Evolutionary conservation across 176 grass and related monocot species (phyloP).

Genomic region (Phoenix dactylifera): DNA sequence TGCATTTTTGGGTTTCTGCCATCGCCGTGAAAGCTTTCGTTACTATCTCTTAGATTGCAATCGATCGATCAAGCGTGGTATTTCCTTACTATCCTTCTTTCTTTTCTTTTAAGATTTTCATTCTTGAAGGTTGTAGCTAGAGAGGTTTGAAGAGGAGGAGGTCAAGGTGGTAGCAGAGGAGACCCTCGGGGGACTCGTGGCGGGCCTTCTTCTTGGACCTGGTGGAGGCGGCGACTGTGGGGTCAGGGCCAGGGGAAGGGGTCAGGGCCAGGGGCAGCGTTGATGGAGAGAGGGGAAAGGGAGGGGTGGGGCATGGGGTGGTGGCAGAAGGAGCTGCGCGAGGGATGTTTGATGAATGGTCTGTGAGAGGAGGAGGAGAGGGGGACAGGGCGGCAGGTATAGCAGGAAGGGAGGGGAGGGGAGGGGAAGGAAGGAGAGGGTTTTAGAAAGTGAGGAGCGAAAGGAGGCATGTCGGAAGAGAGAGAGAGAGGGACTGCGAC

Average conservation of each 20-base stretch:
- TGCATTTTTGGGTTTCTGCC: no score
- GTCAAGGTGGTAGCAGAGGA: constrained; percentile 58
- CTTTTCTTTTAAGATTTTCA: no score
- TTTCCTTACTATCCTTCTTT: no score
- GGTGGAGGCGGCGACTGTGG: background rate
- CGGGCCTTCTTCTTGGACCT: constrained; percentile 18
- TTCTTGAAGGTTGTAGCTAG: no score
- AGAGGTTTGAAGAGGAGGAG: no score
- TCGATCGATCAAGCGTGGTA: no score
- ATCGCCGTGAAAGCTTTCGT: no score
- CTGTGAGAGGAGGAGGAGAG: constrained; percentile 10
- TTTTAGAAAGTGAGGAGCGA: background rate
- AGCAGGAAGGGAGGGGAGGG: constrained; percentile 18
- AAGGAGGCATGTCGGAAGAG: constrained; percentile 16
- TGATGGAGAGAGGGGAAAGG: constrained; percentile 2
- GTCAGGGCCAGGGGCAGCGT: background rate
- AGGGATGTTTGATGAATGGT: constrained; percentile 5
- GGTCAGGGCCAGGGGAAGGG: background rate
- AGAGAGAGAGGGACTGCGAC: no score
- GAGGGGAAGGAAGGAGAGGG: constrained; percentile 19
- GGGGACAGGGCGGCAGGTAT: constrained; percentile 9
- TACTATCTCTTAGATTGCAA: no score
- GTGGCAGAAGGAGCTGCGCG: background rate
- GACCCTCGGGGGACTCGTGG: constrained; percentile 51
- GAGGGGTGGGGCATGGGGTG: background rate